These are phyloP conservation scores for Lachnellula occidentalis DNA, from an alignment of 2,329 filamentous ascomycete genomes.

Conservation along the genomic window DNA sequence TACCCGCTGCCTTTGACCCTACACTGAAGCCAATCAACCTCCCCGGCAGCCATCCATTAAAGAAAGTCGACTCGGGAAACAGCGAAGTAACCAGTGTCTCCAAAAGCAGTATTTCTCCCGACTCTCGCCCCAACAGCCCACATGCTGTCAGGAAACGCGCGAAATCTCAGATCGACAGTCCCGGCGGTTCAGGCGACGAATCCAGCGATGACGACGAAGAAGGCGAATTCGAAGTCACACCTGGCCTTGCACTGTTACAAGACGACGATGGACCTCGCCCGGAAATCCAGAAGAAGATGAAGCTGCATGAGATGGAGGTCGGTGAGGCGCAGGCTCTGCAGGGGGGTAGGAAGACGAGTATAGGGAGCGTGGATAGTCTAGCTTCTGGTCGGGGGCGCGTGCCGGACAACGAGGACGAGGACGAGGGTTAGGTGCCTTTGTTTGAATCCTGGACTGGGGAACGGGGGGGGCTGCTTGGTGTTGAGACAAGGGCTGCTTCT, in stretches of 20 bases:
- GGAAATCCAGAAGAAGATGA: conserved; percentile 40
- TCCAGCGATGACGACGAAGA: conserved; percentile 34
- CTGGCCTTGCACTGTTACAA: conserved; percentile 24
- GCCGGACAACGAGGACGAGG: conserved; percentile 7
- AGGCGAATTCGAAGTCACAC: conserved; percentile 30
- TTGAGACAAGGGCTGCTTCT: no score
- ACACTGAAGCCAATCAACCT: conserved; percentile 53
- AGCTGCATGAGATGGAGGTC: conserved; percentile 55
- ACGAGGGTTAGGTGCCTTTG: conserved; percentile 1
- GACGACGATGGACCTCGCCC: conserved; percentile 16
- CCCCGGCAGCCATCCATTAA: conserved; percentile 14
- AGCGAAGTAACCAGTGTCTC: conserved; percentile 21
- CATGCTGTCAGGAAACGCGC: conserved; percentile 39
- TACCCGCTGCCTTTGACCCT: conserved; percentile 58
- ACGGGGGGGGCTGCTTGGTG: no score
- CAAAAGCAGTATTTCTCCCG: conserved; percentile 24
- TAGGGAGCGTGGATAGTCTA: conserved; percentile 21
- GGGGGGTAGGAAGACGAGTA: conserved; percentile 19
- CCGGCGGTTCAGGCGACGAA: conserved; percentile 31
- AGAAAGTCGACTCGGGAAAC: conserved; percentile 23
- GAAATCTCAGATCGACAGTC: conserved; percentile 31
- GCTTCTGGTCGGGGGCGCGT: not conserved
- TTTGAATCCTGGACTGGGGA: not conserved
- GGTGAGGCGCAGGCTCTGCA: conserved; percentile 49
- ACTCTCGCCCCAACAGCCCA: conserved; percentile 31